Evolutionary conservation across 768 basidiomycete genomes (phyloP).

Genomic region (Phanerochaete sordida): DNA sequence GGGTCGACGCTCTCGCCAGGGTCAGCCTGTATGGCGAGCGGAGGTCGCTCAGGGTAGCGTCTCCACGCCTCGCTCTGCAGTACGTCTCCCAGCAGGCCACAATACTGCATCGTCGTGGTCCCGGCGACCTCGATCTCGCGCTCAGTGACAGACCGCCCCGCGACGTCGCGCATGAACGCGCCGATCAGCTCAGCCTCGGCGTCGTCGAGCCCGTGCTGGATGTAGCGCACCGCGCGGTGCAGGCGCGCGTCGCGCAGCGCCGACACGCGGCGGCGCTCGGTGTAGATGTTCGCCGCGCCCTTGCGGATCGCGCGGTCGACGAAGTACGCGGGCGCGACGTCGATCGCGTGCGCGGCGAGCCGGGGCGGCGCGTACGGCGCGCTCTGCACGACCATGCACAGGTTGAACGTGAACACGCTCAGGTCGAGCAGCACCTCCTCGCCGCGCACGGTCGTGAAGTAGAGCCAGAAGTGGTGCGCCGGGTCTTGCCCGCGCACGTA

Average conservation of each 20-base stretch:
- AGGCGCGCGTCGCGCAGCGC: background rate
- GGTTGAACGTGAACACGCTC: conserved; percentile 7
- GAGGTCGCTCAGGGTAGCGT: background rate
- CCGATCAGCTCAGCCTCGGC: background rate
- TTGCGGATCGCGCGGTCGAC: background rate
- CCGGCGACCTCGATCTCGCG: background rate
- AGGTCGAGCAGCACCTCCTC: conserved; percentile 18
- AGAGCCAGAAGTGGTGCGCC: conserved; percentile 47
- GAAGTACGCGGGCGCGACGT: background rate
- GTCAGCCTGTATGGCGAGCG: background rate
- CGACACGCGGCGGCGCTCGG: background rate
- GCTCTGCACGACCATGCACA: background rate
- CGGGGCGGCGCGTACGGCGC: background rate
- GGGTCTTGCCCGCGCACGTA: conserved; percentile 38
- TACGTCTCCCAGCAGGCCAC: background rate
- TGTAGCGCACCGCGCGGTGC: background rate
- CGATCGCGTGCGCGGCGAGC: too few species aligned
- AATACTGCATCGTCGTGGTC: background rate
- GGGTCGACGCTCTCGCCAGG: background rate
- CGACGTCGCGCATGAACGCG: background rate
- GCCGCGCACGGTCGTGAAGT: conserved; percentile 40
- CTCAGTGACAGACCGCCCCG: background rate
- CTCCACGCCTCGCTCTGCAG: background rate
- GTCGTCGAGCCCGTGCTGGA: background rate
- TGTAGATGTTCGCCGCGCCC: background rate